Conservation (phyloP, 1,139 yeast genomes). For the Schwanniomyces etchellsii region DNA sequence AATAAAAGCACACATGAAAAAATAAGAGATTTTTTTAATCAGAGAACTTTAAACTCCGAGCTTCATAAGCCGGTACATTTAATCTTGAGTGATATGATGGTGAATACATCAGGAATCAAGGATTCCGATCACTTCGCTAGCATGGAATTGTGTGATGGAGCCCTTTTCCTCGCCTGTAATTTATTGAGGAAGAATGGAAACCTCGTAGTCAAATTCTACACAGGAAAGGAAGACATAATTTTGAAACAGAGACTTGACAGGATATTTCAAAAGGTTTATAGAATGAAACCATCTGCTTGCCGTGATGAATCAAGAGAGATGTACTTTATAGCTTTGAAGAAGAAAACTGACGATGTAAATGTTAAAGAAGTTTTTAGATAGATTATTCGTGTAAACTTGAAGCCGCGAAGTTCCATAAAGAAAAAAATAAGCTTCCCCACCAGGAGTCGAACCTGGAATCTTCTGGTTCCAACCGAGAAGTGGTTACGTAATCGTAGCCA, state of each 20-base stretch:
- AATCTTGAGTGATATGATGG: conserved; percentile 45
- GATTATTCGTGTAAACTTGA: background rate
- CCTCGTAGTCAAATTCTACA: conserved; percentile 37
- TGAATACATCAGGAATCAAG: conserved; percentile 40
- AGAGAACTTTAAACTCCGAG: background rate
- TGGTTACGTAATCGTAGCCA: conserved; percentile 68
- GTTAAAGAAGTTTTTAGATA: background rate
- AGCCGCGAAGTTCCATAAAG: background rate
- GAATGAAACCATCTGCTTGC: conserved; percentile 34
- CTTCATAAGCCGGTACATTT: conserved; percentile 19
- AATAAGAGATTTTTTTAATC: conserved; percentile 17
- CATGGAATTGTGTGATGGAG: conserved; percentile 41
- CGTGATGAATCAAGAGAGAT: conserved; percentile 36
- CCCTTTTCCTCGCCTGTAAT: conserved; percentile 22
- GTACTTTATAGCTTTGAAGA: conserved; percentile 27
- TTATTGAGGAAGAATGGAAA: conserved; percentile 28
- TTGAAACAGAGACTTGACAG: conserved; percentile 20
- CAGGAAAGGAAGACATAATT: conserved; percentile 32
- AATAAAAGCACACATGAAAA: conserved; percentile 26
- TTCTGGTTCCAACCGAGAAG: conserved; percentile 61
- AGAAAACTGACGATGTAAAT: conserved; percentile 2
- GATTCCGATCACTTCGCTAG: conserved; percentile 41
- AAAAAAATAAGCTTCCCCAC: conserved; percentile 64
- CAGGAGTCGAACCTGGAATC: conserved; percentile 95
- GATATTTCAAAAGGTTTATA: conserved; percentile 27